Conservation (phyloP, 2,329 filamentous ascomycete genomes). For the Paramyrothecium sp. region DNA sequence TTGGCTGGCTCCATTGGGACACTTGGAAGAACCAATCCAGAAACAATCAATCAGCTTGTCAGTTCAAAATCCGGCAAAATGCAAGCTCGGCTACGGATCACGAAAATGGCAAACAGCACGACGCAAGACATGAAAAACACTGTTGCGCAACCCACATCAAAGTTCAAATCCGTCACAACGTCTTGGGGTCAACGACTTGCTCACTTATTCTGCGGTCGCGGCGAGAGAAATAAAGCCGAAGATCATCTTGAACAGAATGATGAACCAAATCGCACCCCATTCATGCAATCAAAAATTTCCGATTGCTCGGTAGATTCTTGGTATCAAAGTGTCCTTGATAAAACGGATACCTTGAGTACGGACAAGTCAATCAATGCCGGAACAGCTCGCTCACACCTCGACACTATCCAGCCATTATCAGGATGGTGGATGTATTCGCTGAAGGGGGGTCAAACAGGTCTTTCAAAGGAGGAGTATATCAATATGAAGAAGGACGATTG, state of each 20-base stretch:
- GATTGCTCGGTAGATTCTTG: too few relatives aligned
- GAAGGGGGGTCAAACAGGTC: background rate
- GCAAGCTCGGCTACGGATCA: background rate
- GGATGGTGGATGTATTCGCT: conserved; percentile 4
- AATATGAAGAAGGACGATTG: background rate
- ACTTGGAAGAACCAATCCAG: background rate
- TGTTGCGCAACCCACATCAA: too few relatives aligned
- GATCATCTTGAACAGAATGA: too few relatives aligned
- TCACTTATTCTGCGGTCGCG: too few relatives aligned
- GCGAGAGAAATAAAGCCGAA: too few relatives aligned
- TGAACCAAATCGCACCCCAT: too few relatives aligned
- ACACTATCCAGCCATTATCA: background rate
- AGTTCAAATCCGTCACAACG: too few relatives aligned
- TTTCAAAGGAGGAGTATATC: background rate
- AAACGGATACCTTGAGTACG: background rate
- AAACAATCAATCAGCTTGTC: background rate
- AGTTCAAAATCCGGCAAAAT: background rate
- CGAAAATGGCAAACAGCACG: too few relatives aligned
- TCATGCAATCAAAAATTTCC: too few relatives aligned
- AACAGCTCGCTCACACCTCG: too few relatives aligned
- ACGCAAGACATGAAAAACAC: too few relatives aligned
- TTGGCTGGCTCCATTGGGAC: conserved; percentile 14
- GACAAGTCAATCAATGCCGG: background rate
- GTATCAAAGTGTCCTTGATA: background rate
- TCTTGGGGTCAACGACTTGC: too few relatives aligned